Conservation (phyloP, 176 grass and related monocot species). For the Puccinellia tenuiflora region DNA sequence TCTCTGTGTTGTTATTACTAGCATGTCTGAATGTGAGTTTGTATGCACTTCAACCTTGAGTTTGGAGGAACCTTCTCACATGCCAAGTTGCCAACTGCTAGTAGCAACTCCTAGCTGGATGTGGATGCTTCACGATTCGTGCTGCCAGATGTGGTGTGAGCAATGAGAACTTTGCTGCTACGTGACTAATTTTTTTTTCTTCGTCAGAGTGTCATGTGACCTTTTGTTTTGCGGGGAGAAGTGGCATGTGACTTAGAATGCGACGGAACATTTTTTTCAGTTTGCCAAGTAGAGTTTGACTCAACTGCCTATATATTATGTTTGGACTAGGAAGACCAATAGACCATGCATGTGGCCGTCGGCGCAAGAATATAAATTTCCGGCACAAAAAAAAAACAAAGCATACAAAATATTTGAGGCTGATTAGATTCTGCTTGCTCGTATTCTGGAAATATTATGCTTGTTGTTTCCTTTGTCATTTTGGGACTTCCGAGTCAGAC, state of each 20-base stretch:
- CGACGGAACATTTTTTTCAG: background rate
- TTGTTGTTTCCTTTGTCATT: background rate
- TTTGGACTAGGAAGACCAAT: background rate
- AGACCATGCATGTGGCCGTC: slow-evolving; percentile 27
- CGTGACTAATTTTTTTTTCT: too few relatives aligned
- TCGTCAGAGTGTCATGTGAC: too few relatives aligned
- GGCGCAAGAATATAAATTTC: too few relatives aligned
- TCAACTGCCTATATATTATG: background rate
- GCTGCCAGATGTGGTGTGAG: too few relatives aligned
- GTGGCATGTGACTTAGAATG: background rate
- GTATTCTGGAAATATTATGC: too few relatives aligned
- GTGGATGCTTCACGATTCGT: background rate
- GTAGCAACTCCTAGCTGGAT: background rate
- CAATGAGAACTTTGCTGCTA: too few relatives aligned
- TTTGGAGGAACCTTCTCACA: background rate
- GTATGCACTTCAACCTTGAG: background rate
- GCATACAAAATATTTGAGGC: background rate
- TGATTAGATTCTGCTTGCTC: background rate
- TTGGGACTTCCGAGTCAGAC: background rate
- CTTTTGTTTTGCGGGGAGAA: too few relatives aligned
- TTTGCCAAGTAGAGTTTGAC: background rate
- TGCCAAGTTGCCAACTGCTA: background rate
- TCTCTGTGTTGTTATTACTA: background rate
- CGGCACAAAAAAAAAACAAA: too few relatives aligned
- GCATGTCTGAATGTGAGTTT: background rate